Percentiles rank a stretch among this genome's conserved stretches.
Conservation (phyloP, 2,329 filamentous ascomycete genomes). For the Beauveria medogensis region DNA sequence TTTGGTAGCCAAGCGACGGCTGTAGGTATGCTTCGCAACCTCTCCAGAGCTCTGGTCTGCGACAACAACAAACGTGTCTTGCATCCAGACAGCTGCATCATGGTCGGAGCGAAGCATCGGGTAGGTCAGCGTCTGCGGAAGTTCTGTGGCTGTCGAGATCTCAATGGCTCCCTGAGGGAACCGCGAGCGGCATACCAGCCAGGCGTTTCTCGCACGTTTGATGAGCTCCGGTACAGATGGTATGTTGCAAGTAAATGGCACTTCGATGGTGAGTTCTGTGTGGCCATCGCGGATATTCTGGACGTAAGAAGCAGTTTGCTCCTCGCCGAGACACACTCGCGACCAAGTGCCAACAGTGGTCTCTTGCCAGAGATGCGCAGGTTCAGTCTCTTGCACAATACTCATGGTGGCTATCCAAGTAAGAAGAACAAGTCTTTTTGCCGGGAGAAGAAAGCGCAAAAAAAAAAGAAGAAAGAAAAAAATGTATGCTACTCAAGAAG, state of each 20-base stretch:
- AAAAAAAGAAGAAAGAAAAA: too few species aligned
- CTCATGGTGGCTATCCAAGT: not conserved
- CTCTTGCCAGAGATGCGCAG: not conserved
- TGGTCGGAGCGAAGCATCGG: not conserved
- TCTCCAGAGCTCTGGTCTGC: not conserved
- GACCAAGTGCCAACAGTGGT: not conserved
- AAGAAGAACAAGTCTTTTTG: too few species aligned
- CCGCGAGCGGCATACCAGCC: not conserved
- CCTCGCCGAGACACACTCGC: not conserved
- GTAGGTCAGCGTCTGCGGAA: not conserved
- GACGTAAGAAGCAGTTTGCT: not conserved
- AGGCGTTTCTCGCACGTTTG: not conserved
- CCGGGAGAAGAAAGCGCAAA: too few species aligned
- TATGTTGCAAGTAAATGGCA: not conserved
- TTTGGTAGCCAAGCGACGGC: not conserved
- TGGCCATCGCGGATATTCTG: conserved; percentile 1
- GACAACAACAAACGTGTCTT: not conserved
- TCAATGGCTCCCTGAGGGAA: not conserved
- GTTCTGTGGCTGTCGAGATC: not conserved
- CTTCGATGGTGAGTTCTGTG: conserved; percentile 1
- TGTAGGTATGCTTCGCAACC: not conserved
- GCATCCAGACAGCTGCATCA: not conserved
- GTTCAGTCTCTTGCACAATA: not conserved
- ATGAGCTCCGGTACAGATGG: not conserved
- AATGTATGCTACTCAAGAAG: not conserved